Evolutionary conservation across 169 alveolate species (phyloP).

Genomic region (Plasmodium falciparum): DNA sequence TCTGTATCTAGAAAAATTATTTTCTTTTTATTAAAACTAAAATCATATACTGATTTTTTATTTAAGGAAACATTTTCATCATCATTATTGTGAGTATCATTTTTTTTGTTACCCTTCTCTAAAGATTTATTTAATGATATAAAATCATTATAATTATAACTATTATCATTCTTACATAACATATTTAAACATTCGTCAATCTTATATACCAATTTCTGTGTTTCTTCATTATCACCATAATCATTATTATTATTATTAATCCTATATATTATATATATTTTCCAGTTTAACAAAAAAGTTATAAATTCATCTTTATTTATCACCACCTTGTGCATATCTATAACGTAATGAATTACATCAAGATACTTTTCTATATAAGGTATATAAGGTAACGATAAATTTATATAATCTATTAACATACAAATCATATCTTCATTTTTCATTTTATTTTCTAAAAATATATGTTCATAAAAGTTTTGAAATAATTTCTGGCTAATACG

Average conservation of each 20-base stretch:
- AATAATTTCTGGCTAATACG: conserved; percentile 20
- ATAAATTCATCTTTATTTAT: conserved; percentile 16
- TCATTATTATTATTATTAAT: neutral
- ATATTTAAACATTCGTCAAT: neutral
- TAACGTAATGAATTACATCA: conserved; percentile 18
- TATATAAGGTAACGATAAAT: conserved; percentile 35
- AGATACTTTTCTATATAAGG: conserved; percentile 28
- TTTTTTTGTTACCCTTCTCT: neutral
- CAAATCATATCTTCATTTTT: conserved; percentile 16
- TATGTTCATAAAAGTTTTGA: conserved; percentile 19
- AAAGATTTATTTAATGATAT: no score
- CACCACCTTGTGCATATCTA: conserved; percentile 14
- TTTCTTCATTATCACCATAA: neutral
- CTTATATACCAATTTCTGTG: neutral
- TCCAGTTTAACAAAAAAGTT: conserved; percentile 26
- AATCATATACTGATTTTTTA: conserved; percentile 16
- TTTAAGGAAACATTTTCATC: neutral
- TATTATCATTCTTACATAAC: neutral
- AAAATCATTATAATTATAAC: no score
- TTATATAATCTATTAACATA: conserved; percentile 22
- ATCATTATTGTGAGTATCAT: neutral
- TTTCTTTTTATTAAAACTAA: conserved; percentile 40
- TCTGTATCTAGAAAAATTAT: conserved; percentile 53
- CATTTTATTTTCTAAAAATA: neutral
- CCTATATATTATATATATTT: conserved; percentile 6